These are phyloP conservation scores for Pyrenophora tritici-repentis DNA, from an alignment of 2,329 filamentous ascomycete genomes.

Conservation along the genomic window DNA sequence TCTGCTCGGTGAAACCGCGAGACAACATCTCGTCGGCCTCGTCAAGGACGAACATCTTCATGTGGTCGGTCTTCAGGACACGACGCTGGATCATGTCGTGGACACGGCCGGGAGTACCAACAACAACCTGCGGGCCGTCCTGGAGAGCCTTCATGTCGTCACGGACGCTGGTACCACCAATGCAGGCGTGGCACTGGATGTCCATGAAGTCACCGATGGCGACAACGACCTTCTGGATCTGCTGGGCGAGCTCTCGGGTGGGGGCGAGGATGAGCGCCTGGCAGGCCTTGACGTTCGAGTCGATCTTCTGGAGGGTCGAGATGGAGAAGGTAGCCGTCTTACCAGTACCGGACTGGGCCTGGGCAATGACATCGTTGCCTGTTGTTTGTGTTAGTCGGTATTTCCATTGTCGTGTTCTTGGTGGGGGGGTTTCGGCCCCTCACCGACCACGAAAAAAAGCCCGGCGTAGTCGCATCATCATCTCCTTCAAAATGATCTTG, in stretches of 20 bases:
- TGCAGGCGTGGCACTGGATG: constrained; percentile 97
- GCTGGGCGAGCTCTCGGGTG: constrained; percentile 96
- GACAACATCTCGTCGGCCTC: constrained; percentile 83
- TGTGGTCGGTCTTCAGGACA: constrained; percentile 72
- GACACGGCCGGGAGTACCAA: constrained; percentile 94
- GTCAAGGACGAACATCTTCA: constrained; percentile 79
- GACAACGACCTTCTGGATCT: constrained; percentile 99
- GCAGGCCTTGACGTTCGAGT: constrained; percentile 91
- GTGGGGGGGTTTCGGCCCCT: background rate
- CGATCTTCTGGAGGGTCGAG: constrained; percentile 98
- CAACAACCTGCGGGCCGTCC: constrained; percentile 96
- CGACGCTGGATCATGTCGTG: constrained; percentile 80
- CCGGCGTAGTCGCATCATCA: too few species aligned
- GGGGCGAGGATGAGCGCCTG: constrained; percentile 98
- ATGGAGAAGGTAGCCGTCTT: constrained; percentile 99
- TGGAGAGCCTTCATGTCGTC: constrained; percentile 98
- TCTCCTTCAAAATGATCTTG: too few species aligned
- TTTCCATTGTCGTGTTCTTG: constrained; percentile 1
- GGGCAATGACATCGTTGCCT: constrained; percentile 98
- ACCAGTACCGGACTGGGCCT: constrained; percentile 99
- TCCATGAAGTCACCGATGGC: constrained; percentile 99
- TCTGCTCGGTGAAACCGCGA: constrained; percentile 95
- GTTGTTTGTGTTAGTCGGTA: constrained; percentile 28
- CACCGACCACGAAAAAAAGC: too few species aligned
- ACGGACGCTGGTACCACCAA: constrained; percentile 95